These are phyloP conservation scores for Echinosphaeria canescens DNA, from an alignment of 2,329 filamentous ascomycete species.

Conservation along the genomic window DNA sequence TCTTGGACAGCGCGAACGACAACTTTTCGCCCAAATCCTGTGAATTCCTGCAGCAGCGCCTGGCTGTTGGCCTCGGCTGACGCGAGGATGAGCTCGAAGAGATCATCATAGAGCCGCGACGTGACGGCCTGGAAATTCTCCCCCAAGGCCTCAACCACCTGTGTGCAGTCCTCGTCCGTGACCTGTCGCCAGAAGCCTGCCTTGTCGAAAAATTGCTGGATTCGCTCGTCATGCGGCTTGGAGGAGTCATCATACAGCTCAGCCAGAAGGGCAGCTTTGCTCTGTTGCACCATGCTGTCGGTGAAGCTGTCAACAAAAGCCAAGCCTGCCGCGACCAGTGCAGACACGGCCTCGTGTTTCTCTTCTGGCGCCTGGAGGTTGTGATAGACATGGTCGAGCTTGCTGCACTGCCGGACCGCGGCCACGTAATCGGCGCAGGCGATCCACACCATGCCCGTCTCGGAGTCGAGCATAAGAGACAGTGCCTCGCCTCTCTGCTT, in stretches of 20 bases:
- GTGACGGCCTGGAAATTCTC: slow-evolving; percentile 38
- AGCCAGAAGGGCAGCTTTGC: slow-evolving; percentile 41
- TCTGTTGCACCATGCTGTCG: slow-evolving; percentile 44
- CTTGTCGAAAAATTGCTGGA: slow-evolving; percentile 59
- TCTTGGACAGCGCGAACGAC: slow-evolving; percentile 64
- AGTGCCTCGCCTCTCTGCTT: slow-evolving; percentile 68
- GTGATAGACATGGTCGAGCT: slow-evolving; percentile 51
- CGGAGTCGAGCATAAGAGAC: slow-evolving; percentile 51
- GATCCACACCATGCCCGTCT: slow-evolving; percentile 58
- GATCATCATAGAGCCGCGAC: slow-evolving; percentile 27
- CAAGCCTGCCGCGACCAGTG: slow-evolving; percentile 46
- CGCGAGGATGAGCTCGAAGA: slow-evolving; percentile 23
- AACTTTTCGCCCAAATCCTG: slow-evolving; percentile 62
- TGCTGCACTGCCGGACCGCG: slow-evolving; percentile 58
- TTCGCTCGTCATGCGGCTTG: slow-evolving; percentile 47
- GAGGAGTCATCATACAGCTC: slow-evolving; percentile 59
- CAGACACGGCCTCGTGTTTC: slow-evolving; percentile 28
- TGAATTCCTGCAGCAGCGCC: too few relatives aligned
- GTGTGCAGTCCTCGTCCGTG: slow-evolving; percentile 58
- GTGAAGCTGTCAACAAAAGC: slow-evolving; percentile 51
- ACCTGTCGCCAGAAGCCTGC: slow-evolving; percentile 62
- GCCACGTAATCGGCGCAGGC: slow-evolving; percentile 66
- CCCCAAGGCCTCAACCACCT: slow-evolving; percentile 47
- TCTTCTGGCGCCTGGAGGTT: slow-evolving; percentile 36
- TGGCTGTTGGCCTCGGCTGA: slow-evolving; percentile 14